Conservation (phyloP, 441 rosid species). For the Populus tomentosa region DNA sequence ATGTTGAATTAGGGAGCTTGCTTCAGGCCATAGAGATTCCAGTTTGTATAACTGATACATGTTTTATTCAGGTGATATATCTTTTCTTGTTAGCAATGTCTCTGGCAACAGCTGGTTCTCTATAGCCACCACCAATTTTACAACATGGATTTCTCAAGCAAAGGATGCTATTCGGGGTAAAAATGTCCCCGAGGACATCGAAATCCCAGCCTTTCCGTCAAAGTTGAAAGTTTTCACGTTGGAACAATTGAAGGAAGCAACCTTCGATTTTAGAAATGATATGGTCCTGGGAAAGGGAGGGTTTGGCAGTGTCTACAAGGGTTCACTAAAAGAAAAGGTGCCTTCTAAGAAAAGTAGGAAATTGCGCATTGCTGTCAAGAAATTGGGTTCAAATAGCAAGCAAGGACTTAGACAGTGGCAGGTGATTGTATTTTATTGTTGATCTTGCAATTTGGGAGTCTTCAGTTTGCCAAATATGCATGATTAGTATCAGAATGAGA, state of each 20-base stretch:
- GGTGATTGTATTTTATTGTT: background rate
- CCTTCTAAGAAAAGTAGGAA: too few species aligned
- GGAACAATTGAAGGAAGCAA: slow-evolving; percentile 51
- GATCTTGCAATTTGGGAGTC: background rate
- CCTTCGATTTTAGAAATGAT: slow-evolving; percentile 41
- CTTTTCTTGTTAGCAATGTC: slow-evolving; percentile 35
- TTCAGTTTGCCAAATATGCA: background rate
- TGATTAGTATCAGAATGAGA: background rate
- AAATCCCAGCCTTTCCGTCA: slow-evolving; percentile 23
- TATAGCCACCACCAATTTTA: slow-evolving; percentile 21
- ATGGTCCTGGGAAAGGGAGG: background rate
- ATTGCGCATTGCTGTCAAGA: too few species aligned
- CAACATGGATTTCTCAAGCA: background rate
- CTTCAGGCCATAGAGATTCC: background rate
- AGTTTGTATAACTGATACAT: background rate
- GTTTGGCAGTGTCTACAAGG: too few species aligned
- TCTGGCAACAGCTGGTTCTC: slow-evolving; percentile 54
- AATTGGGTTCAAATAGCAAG: background rate
- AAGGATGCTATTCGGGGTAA: background rate
- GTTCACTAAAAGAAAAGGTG: too few species aligned
- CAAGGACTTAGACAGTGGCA: background rate
- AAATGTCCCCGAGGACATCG: background rate
- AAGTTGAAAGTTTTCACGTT: slow-evolving; percentile 54
- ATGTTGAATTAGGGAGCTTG: background rate
- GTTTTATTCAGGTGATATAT: background rate